These are phyloP conservation scores for Cadophora sp. DNA, from an alignment of 2,329 filamentous ascomycete genomes.

Conservation along the genomic window DNA sequence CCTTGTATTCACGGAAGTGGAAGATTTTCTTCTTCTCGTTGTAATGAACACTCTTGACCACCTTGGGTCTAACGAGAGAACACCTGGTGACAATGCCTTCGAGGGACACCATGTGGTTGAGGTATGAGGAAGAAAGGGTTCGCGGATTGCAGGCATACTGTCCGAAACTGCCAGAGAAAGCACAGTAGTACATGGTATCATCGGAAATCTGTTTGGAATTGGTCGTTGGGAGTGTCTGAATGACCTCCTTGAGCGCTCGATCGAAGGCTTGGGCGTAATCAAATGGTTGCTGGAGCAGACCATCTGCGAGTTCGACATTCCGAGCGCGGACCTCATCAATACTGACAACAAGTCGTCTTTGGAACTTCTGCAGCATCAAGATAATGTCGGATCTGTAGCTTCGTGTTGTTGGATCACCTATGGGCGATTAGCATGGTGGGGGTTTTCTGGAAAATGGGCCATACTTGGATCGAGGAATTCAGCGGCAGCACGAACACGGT, in stretches of 20 bases:
- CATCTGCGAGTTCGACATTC: constrained; percentile 79
- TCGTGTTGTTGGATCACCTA: constrained; percentile 44
- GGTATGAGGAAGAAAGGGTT: constrained; percentile 84
- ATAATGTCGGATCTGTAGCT: constrained; percentile 93
- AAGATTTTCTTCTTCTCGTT: constrained; percentile 88
- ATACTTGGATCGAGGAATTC: constrained; percentile 94
- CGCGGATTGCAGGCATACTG: constrained; percentile 94
- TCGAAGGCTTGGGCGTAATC: constrained; percentile 91
- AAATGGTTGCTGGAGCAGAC: constrained; percentile 84
- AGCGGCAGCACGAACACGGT: constrained; percentile 85
- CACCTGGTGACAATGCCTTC: constrained; percentile 98
- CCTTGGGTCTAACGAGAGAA: constrained; percentile 92
- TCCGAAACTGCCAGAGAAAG: constrained; percentile 96
- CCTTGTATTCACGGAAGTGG: constrained; percentile 86
- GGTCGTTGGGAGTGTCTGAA: constrained; percentile 78
- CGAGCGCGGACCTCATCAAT: constrained; percentile 92
- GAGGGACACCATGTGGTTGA: constrained; percentile 96
- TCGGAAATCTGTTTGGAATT: constrained; percentile 77
- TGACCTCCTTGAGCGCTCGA: constrained; percentile 85
- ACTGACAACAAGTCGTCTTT: constrained; percentile 72
- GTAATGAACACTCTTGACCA: constrained; percentile 98
- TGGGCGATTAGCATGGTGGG: constrained; percentile 40
- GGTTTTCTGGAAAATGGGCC: constrained; percentile 44
- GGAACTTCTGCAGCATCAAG: constrained; percentile 72
- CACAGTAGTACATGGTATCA: constrained; percentile 92